Evolutionary conservation across 2,329 filamentous ascomycete genomes (phyloP).

Genomic region (Didymella sp.): DNA sequence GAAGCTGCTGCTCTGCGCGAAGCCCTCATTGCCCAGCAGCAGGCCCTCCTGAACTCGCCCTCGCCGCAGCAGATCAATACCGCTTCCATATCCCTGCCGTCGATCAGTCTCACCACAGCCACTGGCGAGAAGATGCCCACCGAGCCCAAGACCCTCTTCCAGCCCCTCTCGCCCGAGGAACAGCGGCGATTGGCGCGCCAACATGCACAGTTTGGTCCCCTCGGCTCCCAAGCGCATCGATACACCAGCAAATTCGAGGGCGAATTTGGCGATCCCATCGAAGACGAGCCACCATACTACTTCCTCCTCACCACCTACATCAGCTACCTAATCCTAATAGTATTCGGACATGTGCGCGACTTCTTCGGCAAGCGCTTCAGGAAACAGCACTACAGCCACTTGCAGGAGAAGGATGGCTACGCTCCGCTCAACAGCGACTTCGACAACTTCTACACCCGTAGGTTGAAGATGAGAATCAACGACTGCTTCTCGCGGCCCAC

Average conservation of each 20-base stretch:
- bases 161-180: conserved; percentile 86
- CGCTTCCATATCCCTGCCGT: conserved; percentile 80
- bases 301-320: conserved; percentile 98
- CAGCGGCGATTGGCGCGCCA: conserved; percentile 74
- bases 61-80: conserved; percentile 72
- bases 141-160: conserved; percentile 82
- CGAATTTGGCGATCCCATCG: conserved; percentile 80
- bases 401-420: conserved; percentile 86
- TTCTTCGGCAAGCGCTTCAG: conserved; percentile 98
- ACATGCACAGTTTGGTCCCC: conserved; percentile 90
- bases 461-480: conserved; percentile 92
- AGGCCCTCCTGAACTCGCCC: conserved; percentile 67
- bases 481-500: conserved; percentile 95
- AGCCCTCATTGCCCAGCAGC: conserved; percentile 65
- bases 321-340: conserved; percentile 94
- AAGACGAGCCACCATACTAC: conserved; percentile 96
- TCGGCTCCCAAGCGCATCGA: conserved; percentile 79
- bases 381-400: conserved; percentile 82
- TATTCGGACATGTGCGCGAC: conserved; percentile 93
- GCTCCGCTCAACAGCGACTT: conserved; percentile 97
- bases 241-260: conserved; percentile 90
- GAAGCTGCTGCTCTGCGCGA: conserved; percentile 70
- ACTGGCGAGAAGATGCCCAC: conserved; percentile 76
- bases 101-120: conserved; percentile 89
- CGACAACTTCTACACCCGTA: conserved; percentile 95